A percentile compares a stretch with the other conserved stretches of the same genome.
Conservation (phyloP, 768 basidiomycete species). For the Baorangia bicolor region DNA sequence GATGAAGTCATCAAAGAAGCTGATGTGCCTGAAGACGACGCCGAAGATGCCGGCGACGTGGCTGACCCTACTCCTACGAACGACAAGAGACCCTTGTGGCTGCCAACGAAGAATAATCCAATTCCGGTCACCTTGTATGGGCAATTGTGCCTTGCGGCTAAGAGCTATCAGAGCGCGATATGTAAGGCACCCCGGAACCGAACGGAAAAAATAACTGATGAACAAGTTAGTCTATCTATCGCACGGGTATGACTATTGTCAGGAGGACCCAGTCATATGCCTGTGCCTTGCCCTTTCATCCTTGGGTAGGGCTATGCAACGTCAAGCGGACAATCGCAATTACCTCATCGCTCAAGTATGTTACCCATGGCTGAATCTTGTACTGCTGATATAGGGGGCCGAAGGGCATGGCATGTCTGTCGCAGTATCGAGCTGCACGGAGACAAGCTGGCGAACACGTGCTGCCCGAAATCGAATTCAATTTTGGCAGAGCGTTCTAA, state of each 20-base stretch:
- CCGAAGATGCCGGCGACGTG: constrained; percentile 27
- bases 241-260: constrained; percentile 83
- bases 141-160: constrained; percentile 74
- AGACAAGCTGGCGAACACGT: constrained; percentile 37
- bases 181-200: constrained; percentile 52
- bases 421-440: constrained; percentile 69
- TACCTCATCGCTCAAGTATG: constrained; percentile 54
- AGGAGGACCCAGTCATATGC: constrained; percentile 84
- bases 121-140: constrained; percentile 74
- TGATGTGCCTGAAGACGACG: constrained; percentile 33
- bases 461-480: constrained; percentile 82
- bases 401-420: constrained; percentile 81
- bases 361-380: neutral
- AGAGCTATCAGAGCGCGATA: constrained; percentile 86
- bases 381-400: neutral
- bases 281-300: constrained; percentile 81
- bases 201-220: neutral
- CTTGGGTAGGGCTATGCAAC: constrained; percentile 86
- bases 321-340: constrained; percentile 92
- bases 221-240: constrained; percentile 44
- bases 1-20: constrained; percentile 15
- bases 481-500: constrained; percentile 68
- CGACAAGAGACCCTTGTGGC: constrained; percentile 20
- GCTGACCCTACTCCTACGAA: constrained; percentile 15
- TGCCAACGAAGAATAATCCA: constrained; percentile 52